These are phyloP conservation scores for Mesotaenium endlicherianum DNA, from an alignment of 139 green algal species.

Conservation along the genomic window DNA sequence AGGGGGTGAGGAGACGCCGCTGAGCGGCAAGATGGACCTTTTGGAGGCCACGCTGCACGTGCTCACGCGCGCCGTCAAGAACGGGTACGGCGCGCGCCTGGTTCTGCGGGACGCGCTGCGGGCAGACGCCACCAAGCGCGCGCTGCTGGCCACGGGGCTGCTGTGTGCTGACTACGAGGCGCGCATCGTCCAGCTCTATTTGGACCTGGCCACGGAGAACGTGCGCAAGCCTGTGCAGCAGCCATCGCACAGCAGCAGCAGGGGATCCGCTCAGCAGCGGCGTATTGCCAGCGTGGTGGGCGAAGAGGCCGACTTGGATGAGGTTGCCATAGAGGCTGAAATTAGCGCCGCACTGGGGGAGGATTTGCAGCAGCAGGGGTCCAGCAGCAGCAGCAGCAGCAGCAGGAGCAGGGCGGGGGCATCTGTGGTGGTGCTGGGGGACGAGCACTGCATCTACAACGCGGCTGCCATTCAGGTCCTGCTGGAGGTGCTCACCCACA, in stretches of 20 bases:
- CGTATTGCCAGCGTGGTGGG: too few species aligned
- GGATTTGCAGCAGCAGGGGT: too few species aligned
- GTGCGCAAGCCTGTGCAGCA: constrained; percentile 5
- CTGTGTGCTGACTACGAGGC: constrained; percentile 6
- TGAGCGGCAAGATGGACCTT: constrained; percentile 21
- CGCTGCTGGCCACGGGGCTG: constrained; percentile 9
- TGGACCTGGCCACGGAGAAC: constrained; percentile 27
- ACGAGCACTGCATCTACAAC: neutral
- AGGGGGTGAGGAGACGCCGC: constrained; percentile 6
- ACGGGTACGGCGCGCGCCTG: neutral
- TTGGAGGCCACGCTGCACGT: constrained; percentile 32
- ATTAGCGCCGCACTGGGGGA: too few species aligned
- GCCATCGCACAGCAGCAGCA: too few species aligned
- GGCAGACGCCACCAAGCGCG: neutral
- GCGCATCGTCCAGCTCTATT: constrained; percentile 17
- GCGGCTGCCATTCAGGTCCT: constrained; percentile 7
- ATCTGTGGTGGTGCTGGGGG: too few species aligned
- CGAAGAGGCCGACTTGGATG: too few species aligned
- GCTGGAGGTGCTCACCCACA: constrained; percentile 9
- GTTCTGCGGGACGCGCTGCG: neutral
- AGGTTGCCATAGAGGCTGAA: too few species aligned
- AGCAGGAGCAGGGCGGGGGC: too few species aligned
- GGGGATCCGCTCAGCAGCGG: too few species aligned
- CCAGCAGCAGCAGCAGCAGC: too few species aligned
- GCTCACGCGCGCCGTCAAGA: constrained; percentile 21